Evolutionary conservation across 2,329 filamentous ascomycete genomes (phyloP).

Genomic region (Colletotrichum eleusines): DNA sequence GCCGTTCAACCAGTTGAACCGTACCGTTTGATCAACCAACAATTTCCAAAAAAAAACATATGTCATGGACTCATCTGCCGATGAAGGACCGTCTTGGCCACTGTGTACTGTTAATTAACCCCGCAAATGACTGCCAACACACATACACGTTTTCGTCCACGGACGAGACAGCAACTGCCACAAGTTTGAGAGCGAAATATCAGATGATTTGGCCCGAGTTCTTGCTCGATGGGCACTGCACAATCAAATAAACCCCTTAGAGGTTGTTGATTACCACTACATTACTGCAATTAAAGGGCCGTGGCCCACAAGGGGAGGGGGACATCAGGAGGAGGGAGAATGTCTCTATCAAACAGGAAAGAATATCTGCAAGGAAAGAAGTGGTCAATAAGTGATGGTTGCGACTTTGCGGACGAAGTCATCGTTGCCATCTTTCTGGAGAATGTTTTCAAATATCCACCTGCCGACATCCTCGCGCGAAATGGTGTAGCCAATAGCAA

Average conservation of each 20-base stretch:
- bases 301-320: not conserved
- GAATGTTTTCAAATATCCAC: constrained; percentile 56
- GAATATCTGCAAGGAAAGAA: not conserved
- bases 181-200: constrained; percentile 54
- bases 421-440: constrained; percentile 43
- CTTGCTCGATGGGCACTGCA: constrained; percentile 18
- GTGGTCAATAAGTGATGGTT: constrained; percentile 45
- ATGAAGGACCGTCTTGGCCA: not conserved
- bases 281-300: not conserved
- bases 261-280: no score
- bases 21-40: no score
- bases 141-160: constrained; percentile 62
- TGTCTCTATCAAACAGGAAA: not conserved
- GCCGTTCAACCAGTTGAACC: no score
- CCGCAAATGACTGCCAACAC: constrained; percentile 45
- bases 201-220: not conserved
- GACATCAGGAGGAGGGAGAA: not conserved
- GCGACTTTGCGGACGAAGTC: constrained; percentile 48
- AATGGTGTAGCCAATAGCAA: constrained; percentile 57
- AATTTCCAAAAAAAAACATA: no score
- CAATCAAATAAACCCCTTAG: not conserved
- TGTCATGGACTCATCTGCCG: no score
- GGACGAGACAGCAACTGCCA: constrained; percentile 55
- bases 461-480: constrained; percentile 56
- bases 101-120: not conserved